Evolutionary conservation across 2,329 filamentous ascomycete genomes (phyloP).

Genomic region (Ophiostoma triangulosporum): DNA sequence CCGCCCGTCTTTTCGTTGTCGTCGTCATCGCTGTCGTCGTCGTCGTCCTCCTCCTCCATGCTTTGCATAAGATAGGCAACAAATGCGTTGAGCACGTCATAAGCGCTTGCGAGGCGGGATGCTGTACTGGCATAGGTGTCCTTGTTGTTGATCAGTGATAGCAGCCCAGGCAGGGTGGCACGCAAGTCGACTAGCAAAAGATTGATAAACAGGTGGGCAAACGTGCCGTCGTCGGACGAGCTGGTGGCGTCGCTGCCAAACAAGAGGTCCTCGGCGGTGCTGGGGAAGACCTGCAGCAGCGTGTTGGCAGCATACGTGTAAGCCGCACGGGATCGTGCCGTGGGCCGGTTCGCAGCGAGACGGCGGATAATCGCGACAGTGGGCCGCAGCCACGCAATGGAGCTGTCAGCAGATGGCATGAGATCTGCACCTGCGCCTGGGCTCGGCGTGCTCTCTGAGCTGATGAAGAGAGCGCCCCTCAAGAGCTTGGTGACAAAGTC

Average conservation of each 20-base stretch:
- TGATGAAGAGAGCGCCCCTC: slow-evolving; percentile 22
- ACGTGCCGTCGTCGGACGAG: slow-evolving; percentile 31
- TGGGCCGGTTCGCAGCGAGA: slow-evolving; percentile 42
- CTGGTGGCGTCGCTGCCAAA: slow-evolving; percentile 30
- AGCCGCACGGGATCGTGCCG: slow-evolving; percentile 38
- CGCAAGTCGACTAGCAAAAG: slow-evolving; percentile 54
- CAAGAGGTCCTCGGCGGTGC: slow-evolving; percentile 31
- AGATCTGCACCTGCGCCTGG: slow-evolving; percentile 16
- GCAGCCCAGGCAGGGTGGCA: slow-evolving; percentile 45
- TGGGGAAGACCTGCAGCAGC: slow-evolving; percentile 42
- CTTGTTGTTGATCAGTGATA: slow-evolving; percentile 41
- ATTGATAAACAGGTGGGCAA: slow-evolving; percentile 49
- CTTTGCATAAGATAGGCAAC: slow-evolving; percentile 42
- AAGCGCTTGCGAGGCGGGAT: slow-evolving; percentile 43
- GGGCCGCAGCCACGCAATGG: slow-evolving; percentile 36
- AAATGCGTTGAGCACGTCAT: slow-evolving; percentile 49
- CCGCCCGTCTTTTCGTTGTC: background rate
- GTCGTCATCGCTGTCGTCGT: slow-evolving; percentile 21
- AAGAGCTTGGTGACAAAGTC: slow-evolving; percentile 42
- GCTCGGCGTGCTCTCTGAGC: slow-evolving; percentile 19
- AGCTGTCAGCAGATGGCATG: slow-evolving; percentile 23
- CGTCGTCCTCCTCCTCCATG: slow-evolving; percentile 43
- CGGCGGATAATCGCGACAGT: slow-evolving; percentile 35
- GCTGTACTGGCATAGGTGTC: slow-evolving; percentile 37
- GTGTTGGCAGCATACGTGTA: slow-evolving; percentile 46